Percentiles rank a stretch among this genome's conserved stretches.
Conservation (phyloP, 306 rosid genomes). For the Dicorynia guianensis region DNA sequence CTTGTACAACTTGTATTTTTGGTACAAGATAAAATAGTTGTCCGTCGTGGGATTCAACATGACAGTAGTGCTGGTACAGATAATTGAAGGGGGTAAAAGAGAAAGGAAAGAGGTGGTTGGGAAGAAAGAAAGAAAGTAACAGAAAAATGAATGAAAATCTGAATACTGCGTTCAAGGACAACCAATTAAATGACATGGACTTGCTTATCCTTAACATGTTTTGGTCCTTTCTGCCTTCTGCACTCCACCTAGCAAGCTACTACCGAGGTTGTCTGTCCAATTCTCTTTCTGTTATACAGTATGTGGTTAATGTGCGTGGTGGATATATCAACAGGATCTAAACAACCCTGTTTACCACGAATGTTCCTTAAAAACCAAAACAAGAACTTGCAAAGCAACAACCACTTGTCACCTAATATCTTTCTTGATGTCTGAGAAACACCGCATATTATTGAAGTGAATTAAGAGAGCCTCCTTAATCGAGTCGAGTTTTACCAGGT, state of each 20-base stretch:
- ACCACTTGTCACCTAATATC: constrained; percentile 64
- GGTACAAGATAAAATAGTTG: too few relatives aligned
- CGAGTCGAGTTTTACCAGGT: constrained; percentile 40
- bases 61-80: too few relatives aligned
- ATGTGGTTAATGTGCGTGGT: constrained; percentile 22
- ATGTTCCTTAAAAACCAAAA: constrained; percentile 58
- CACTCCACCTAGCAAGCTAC: not conserved
- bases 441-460: constrained; percentile 29
- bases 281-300: constrained; percentile 41
- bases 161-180: too few relatives aligned
- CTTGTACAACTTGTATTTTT: too few relatives aligned
- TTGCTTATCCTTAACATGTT: not conserved
- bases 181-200: not conserved
- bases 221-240: not conserved
- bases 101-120: too few relatives aligned
- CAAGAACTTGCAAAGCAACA: constrained; percentile 69
- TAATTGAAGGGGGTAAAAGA: too few relatives aligned
- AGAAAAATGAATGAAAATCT: too few relatives aligned
- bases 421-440: constrained; percentile 59
- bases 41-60: too few relatives aligned
- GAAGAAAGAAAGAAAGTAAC: too few relatives aligned
- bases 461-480: constrained; percentile 18
- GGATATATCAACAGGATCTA: constrained; percentile 31
- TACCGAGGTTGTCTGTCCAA: constrained; percentile 35
- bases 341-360: constrained; percentile 32